phyloP scores from a whole-genome alignment of 306 rosid genomes.

The Hippophae tibetana region DNA sequence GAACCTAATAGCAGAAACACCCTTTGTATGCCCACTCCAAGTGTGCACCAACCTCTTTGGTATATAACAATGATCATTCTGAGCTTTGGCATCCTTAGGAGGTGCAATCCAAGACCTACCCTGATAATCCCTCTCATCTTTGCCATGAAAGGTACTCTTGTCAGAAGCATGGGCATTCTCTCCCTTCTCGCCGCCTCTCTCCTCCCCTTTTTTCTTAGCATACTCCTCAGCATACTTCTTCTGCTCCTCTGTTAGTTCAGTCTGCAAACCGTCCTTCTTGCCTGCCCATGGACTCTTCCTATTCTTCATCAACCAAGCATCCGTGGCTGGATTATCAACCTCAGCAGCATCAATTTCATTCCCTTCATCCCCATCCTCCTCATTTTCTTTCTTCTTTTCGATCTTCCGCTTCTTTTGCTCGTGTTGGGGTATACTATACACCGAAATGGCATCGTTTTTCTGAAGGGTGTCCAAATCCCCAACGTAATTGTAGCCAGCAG shows the following conservation, averaged over 20 bases:
- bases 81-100: constrained; percentile 86
- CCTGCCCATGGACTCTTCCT: constrained; percentile 94
- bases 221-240: constrained; percentile 84
- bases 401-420: constrained; percentile 66
- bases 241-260: constrained; percentile 81
- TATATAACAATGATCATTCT: constrained; percentile 81
- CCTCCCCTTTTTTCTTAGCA: constrained; percentile 96
- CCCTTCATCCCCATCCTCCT: constrained; percentile 15
- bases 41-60: constrained; percentile 96
- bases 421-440: constrained; percentile 66
- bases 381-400: constrained; percentile 40
- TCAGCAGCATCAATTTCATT: constrained; percentile 21
- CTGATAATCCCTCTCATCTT: constrained; percentile 91
- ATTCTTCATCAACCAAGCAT: constrained; percentile 73
- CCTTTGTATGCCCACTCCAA: constrained; percentile 97
- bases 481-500: constrained; percentile 55
- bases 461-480: constrained; percentile 61
- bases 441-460: constrained; percentile 58
- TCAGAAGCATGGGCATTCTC: constrained; percentile 46
- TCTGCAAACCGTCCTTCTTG: constrained; percentile 69
- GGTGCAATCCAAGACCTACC: constrained; percentile 97
- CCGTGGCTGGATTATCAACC: constrained; percentile 65
- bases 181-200: constrained; percentile 60
- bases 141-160: constrained; percentile 87
- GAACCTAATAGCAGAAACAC: constrained; percentile 87